Conservation (phyloP, 169 alveolate species). For the Plasmodium adleri region DNA sequence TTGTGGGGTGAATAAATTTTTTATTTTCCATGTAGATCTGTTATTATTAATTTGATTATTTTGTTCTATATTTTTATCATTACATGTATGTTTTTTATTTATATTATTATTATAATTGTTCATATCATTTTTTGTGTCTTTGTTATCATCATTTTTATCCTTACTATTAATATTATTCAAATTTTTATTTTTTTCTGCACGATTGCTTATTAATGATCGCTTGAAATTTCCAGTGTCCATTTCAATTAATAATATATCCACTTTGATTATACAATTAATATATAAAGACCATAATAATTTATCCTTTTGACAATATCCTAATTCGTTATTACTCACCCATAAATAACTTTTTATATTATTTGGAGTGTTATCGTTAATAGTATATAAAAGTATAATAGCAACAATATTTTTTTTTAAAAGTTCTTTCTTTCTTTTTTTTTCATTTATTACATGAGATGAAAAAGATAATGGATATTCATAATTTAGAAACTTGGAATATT, state of each 20-base stretch:
- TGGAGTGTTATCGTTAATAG: constrained; percentile 45
- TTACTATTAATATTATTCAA: background rate
- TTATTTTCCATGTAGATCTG: constrained; percentile 22
- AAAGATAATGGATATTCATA: constrained; percentile 85
- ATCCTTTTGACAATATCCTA: constrained; percentile 70
- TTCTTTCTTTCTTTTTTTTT: constrained; percentile 75
- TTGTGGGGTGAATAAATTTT: constrained; percentile 35
- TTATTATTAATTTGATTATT: background rate
- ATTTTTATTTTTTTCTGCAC: background rate
- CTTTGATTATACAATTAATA: constrained; percentile 50
- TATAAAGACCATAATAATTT: constrained; percentile 65
- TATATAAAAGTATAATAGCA: constrained; percentile 77
- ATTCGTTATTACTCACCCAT: constrained; percentile 73
- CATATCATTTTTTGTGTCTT: background rate
- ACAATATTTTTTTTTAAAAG: constrained; percentile 81
- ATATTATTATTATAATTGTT: background rate
- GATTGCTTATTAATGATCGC: background rate
- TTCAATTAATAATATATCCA: constrained; percentile 52
- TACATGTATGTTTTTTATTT: background rate
- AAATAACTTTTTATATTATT: constrained; percentile 49
- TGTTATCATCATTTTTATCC: background rate
- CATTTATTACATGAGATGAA: constrained; percentile 80
- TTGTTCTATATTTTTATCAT: constrained; percentile 6
- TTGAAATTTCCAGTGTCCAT: constrained; percentile 39
- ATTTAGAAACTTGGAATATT: constrained; percentile 80